Conservation (phyloP, 768 basidiomycete genomes). For the Lentinus tigrinus region DNA sequence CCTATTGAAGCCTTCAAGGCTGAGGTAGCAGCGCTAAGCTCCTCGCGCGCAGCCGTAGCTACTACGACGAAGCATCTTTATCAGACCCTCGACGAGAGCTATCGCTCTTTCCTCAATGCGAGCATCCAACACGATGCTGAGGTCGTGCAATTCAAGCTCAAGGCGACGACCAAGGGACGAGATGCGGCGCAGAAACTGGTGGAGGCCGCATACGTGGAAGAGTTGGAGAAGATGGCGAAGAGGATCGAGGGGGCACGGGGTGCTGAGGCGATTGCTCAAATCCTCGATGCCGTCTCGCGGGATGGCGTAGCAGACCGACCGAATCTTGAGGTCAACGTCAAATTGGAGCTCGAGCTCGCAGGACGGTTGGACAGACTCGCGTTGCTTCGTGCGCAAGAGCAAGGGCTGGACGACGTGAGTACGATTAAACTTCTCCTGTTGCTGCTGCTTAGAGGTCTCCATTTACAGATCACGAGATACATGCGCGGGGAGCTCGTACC, state of each 20-base stretch:
- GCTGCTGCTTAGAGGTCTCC: neutral
- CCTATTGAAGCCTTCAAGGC: neutral
- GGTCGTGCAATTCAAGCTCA: neutral
- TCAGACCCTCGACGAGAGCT: constrained; percentile 1
- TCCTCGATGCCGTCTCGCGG: neutral
- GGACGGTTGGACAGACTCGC: constrained; percentile 32
- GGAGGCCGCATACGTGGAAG: constrained; percentile 1
- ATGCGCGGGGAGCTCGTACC: constrained; percentile 17
- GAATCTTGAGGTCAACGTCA: constrained; percentile 18
- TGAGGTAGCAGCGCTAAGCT: neutral
- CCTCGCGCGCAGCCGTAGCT: neutral
- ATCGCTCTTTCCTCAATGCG: neutral
- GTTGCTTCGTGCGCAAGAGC: constrained; percentile 24
- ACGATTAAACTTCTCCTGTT: too few species aligned
- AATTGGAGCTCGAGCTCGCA: constrained; percentile 28
- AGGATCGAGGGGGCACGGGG: neutral
- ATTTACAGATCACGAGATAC: neutral
- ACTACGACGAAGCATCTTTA: constrained; percentile 10
- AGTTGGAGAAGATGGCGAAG: constrained; percentile 2
- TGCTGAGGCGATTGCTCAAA: neutral
- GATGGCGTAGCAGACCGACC: neutral
- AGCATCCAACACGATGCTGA: constrained; percentile 5
- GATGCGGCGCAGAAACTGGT: neutral
- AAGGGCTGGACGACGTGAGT: constrained; percentile 29
- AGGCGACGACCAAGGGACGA: neutral